Conservation (phyloP, 2,329 filamentous ascomycete genomes). For the Alternaria sp. region DNA sequence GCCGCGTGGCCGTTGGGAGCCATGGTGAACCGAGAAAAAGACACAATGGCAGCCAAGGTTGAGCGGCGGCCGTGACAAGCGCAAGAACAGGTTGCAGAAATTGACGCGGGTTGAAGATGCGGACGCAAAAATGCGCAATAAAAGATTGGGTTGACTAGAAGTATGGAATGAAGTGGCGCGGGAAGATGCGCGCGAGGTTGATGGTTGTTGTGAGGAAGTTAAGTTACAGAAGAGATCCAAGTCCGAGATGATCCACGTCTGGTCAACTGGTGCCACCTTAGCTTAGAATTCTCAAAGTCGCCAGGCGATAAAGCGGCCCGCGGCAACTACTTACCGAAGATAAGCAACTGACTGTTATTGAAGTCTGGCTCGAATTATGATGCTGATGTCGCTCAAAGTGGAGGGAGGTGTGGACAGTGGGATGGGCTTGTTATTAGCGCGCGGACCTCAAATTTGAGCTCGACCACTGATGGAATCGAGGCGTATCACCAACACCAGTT, state of each 20-base stretch:
- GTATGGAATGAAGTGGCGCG: slow-evolving; percentile 18
- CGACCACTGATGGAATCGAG: slow-evolving; percentile 40
- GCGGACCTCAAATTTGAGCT: slow-evolving; percentile 45
- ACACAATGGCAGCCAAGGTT: slow-evolving; percentile 12
- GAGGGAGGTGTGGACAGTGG: slow-evolving; percentile 26
- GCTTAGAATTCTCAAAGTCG: slow-evolving; percentile 9
- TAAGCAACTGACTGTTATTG: slow-evolving; percentile 14
- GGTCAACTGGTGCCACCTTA: slow-evolving; percentile 37
- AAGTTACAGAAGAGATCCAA: slow-evolving; percentile 36
- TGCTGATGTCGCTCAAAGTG: slow-evolving; percentile 26
- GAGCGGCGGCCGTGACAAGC: slow-evolving; percentile 8
- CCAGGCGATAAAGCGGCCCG: not conserved
- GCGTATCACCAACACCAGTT: slow-evolving; percentile 32
- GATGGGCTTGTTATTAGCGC: slow-evolving; percentile 22
- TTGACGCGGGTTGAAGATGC: slow-evolving; percentile 13
- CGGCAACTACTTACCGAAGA: slow-evolving; percentile 23
- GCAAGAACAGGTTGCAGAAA: slow-evolving; percentile 11
- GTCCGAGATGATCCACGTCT: slow-evolving; percentile 44
- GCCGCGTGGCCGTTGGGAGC: slow-evolving; percentile 25
- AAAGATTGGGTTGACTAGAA: slow-evolving; percentile 10
- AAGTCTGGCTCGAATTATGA: slow-evolving; percentile 13
- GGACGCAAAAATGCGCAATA: slow-evolving; percentile 15
- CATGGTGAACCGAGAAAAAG: slow-evolving; percentile 20
- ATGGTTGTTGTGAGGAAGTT: slow-evolving; percentile 22
- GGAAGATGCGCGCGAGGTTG: slow-evolving; percentile 29